phyloP scores from a whole-genome alignment of 164 flowering plant species.

The Chimonanthus praecox region DNA sequence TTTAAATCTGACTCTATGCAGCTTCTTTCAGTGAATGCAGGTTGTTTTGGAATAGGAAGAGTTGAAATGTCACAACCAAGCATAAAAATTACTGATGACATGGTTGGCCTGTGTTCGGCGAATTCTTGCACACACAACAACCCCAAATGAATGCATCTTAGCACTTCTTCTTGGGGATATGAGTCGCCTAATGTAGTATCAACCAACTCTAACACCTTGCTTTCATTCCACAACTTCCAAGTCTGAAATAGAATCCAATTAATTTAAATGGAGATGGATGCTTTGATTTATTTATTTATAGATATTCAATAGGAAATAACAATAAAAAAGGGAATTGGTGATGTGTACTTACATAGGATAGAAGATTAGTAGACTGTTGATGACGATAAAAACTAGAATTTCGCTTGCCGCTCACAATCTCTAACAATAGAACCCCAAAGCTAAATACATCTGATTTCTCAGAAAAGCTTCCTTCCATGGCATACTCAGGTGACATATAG shows the following conservation, averaged over 20 bases:
- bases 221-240: conserved; percentile 5
- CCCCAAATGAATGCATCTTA: conserved; percentile 8
- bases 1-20: not conserved
- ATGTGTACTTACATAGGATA: not conserved
- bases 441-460: conserved; percentile 10
- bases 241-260: not conserved
- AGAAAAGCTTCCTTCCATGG: conserved; percentile 1
- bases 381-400: not conserved
- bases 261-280: too few species aligned
- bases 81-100: not conserved
- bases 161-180: not conserved
- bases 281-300: not conserved
- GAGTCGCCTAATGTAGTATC: not conserved
- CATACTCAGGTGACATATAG: conserved; percentile 12
- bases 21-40: not conserved
- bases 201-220: not conserved
- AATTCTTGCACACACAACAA: conserved; percentile 9
- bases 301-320: not conserved
- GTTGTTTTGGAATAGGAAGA: not conserved
- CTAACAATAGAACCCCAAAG: conserved; percentile 3
- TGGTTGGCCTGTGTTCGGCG: conserved; percentile 6
- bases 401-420: conserved; percentile 4
- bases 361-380: not conserved
- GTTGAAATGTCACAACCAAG: conserved; percentile 2
- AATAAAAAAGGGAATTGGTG: not conserved